Percentiles rank a stretch among this genome's conserved stretches.
phyloP scores from a whole-genome alignment of 2,329 filamentous ascomycete genomes.

The Parastagonospora nodorum region DNA sequence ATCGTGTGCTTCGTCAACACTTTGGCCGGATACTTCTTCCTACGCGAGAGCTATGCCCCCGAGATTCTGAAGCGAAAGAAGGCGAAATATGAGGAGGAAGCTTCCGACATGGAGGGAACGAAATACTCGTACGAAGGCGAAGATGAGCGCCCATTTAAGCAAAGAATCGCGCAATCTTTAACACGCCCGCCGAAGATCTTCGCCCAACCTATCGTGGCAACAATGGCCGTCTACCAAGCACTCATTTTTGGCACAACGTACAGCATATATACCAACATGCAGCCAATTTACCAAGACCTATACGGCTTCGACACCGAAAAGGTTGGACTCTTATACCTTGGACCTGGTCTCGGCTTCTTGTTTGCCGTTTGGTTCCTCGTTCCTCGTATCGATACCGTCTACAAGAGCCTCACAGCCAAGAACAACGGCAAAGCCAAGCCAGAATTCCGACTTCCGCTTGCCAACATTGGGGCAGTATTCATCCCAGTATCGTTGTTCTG shows the following conservation, averaged over 20 bases:
- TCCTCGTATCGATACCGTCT: slow-evolving; percentile 54
- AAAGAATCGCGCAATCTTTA: slow-evolving; percentile 47
- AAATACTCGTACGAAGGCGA: slow-evolving; percentile 52
- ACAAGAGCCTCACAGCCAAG: slow-evolving; percentile 50
- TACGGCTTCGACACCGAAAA: slow-evolving; percentile 55
- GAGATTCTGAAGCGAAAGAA: slow-evolving; percentile 47
- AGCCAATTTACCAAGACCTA: slow-evolving; percentile 50
- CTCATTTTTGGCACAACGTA: slow-evolving; percentile 56
- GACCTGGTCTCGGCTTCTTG: slow-evolving; percentile 52
- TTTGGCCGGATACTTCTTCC: slow-evolving; percentile 49
- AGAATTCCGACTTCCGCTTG: slow-evolving; percentile 53
- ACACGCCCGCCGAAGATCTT: slow-evolving; percentile 51
- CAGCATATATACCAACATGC: slow-evolving; percentile 55
- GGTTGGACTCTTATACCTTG: slow-evolving; percentile 53
- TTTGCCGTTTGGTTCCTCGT: slow-evolving; percentile 54
- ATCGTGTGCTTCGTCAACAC: slow-evolving; percentile 51
- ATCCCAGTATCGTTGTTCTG: slow-evolving; percentile 52
- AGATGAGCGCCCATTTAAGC: slow-evolving; percentile 45
- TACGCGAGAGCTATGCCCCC: slow-evolving; percentile 53
- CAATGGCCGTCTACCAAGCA: slow-evolving; percentile 54
- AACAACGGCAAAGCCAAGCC: slow-evolving; percentile 49
- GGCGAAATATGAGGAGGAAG: slow-evolving; percentile 38
- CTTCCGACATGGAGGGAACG: slow-evolving; percentile 22
- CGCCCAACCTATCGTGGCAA: slow-evolving; percentile 53
- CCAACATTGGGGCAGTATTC: slow-evolving; percentile 52